A percentile compares a stretch with the other conserved stretches of the same genome.
Evolutionary conservation across 441 rosid genomes (phyloP).

Genomic region (Jatropha podagrica): DNA sequence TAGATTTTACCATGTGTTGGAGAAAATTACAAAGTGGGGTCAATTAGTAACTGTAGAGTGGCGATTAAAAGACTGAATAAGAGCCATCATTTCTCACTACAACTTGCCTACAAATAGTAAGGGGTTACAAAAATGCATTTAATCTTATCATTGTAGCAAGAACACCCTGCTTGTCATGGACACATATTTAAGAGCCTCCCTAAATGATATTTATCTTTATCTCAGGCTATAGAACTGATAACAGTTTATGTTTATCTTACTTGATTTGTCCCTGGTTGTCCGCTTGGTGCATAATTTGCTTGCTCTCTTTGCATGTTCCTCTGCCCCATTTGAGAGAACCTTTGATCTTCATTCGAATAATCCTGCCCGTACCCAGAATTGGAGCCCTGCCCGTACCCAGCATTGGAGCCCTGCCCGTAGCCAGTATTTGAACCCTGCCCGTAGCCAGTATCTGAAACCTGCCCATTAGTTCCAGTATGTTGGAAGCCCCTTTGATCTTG

Average conservation of each 20-base stretch:
- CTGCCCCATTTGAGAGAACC: constrained; percentile 42
- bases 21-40: not conserved
- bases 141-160: too few relatives aligned
- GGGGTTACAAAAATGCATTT: not conserved
- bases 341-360: constrained; percentile 29
- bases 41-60: not conserved
- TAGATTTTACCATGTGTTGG: not conserved
- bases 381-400: constrained; percentile 1
- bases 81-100: not conserved
- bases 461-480: constrained; percentile 32
- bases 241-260: constrained; percentile 26
- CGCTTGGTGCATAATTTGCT: constrained; percentile 37
- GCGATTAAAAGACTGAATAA: not conserved
- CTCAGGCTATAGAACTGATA: not conserved
- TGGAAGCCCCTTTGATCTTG: constrained; percentile 31
- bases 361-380: constrained; percentile 39
- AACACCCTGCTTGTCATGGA: not conserved
- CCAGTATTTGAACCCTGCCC: constrained; percentile 37
- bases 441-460: constrained; percentile 23
- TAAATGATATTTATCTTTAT: not conserved
- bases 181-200: not conserved
- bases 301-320: constrained; percentile 43
- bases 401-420: constrained; percentile 28
- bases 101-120: not conserved
- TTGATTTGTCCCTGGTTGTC: constrained; percentile 43